Evolutionary conservation across 345 rosid species (phyloP).

Genomic region (Rhodomyrtus tomentosa): DNA sequence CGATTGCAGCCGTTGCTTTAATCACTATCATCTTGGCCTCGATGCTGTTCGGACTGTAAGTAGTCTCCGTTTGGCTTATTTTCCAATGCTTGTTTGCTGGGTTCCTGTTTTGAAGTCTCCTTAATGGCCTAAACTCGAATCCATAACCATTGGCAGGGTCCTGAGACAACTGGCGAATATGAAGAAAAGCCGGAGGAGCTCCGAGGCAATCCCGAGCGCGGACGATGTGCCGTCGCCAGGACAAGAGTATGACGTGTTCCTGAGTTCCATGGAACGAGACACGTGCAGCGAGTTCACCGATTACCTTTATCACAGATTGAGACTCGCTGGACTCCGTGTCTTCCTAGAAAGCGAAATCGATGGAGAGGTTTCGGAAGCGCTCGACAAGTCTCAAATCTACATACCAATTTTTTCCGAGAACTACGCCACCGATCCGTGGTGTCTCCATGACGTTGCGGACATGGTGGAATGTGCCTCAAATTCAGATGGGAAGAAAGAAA

Average conservation of each 20-base stretch:
- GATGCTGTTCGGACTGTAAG: accelerated
- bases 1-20: no score
- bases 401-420: background rate
- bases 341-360: background rate
- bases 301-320: background rate
- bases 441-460: background rate
- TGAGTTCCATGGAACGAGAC: background rate
- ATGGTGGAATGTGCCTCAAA: background rate
- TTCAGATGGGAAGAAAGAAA: no score
- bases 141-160: no score
- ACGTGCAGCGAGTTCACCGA: background rate
- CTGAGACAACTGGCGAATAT: no score
- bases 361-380: background rate
- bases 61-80: background rate
- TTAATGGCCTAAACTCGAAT: no score
- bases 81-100: background rate
- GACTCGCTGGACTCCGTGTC: background rate
- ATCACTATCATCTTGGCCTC: no score
- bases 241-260: background rate
- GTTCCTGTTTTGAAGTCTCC: no score
- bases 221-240: background rate
- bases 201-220: background rate
- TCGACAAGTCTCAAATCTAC: background rate
- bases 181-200: background rate
- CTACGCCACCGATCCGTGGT: background rate